Evolutionary conservation across 192 early-diverging fungal species (phyloP), one percentile per base, ranked within the genome.

Genomic region (Rhizophagus prolifer): DNA sequence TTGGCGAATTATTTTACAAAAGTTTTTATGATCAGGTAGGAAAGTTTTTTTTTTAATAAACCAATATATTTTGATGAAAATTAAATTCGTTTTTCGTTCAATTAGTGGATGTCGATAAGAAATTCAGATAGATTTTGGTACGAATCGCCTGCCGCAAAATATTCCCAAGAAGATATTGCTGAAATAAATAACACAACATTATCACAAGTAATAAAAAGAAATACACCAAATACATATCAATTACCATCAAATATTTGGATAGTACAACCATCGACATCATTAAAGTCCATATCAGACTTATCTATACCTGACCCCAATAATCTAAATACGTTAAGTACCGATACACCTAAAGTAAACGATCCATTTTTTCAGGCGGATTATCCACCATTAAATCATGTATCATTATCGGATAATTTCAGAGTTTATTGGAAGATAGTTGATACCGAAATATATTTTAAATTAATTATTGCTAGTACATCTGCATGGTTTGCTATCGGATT

Each of bases 41-140:
- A 44, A 44, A 1, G 10, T 44, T 44, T 44, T 12, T 44, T 44
- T 44, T 12, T 44, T 44, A 2, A 1, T 44, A 44, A 44, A 12
- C 0, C 2, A 12, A 5, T 12, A 12, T 44, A 12, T 44, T 44
- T 12, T 36, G 36, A 6, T 36, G 36, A 54, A 54, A 21, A 54
- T 54, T 21, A 7, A 21, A 2, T 54, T 54, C 19, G 4, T 7
- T 50, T 50, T 14, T 19, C 14, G 47, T 34, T 34, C 4, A 34
- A 34, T 3, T 54, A 88, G 58, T 90, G 85, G 64, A 23, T 54
- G 3, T 62, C 74, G 4, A 41, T 90, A 10, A 72, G 87, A 6
- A 88, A 86, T 60, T 86, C 83, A 1, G 87, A 88, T 62, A 74
- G 85, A n/a, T 85, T 81, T 54, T 88, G 87, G 87, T 88, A 87